Percentiles rank a stretch among this genome's conserved stretches.
These are phyloP conservation scores for Dipteronia sinensis DNA, from an alignment of 345 rosid genomes.

Conservation along the genomic window DNA sequence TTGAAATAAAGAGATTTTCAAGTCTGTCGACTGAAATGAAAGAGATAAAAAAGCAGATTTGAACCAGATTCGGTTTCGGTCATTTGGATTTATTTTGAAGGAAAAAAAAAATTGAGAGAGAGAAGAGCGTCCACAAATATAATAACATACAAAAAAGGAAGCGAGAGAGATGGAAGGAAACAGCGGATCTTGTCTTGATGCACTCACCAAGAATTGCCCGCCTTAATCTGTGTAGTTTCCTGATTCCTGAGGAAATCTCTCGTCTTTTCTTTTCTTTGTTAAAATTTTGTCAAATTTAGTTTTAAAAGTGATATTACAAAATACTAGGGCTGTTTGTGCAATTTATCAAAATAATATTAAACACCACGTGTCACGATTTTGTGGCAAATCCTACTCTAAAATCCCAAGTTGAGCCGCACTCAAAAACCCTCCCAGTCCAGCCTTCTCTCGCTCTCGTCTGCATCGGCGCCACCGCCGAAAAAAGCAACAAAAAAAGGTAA, in stretches of 20 bases:
- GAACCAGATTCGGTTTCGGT: too few relatives aligned
- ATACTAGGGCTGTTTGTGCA: background rate
- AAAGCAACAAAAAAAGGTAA: background rate
- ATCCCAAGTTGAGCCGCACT: background rate
- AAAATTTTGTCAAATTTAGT: too few relatives aligned
- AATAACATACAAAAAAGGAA: too few relatives aligned
- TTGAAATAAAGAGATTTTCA: too few relatives aligned
- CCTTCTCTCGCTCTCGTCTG: background rate
- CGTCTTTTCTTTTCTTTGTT: too few relatives aligned
- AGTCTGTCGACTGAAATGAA: too few relatives aligned
- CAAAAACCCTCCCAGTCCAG: background rate
- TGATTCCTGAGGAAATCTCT: background rate
- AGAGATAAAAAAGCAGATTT: too few relatives aligned
- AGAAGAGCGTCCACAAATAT: background rate
- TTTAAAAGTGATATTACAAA: background rate
- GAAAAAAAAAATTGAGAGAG: too few relatives aligned
- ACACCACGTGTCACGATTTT: background rate
- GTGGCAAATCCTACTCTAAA: background rate
- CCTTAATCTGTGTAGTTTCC: background rate
- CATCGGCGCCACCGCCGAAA: background rate
- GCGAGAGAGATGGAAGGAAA: background rate
- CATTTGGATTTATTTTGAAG: too few relatives aligned
- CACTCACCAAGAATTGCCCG: background rate
- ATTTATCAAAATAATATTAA: background rate
- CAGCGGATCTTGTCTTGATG: background rate